Base-by-base conservation (phyloP, 2,329 filamentous ascomycete species). In the Colletotrichum cordylinicola region DNA sequence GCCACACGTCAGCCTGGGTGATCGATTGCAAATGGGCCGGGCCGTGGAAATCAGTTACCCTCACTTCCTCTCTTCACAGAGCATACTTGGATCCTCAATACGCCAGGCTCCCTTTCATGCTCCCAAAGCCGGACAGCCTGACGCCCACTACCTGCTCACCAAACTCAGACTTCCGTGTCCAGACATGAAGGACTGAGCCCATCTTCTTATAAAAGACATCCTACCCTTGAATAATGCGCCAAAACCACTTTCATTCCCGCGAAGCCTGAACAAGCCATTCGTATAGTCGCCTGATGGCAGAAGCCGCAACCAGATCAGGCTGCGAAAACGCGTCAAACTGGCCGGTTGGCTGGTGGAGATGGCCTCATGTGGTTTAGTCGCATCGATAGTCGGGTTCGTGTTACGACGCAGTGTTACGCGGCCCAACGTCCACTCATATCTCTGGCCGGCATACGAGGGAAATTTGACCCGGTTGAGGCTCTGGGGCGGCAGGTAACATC, bases 191-290 rank as follows among this genome's bases (percentile, higher is more conserved):
- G 18, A 18, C 2, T n/a, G 18, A 9, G 18, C 9, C 5, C 10
- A 21, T 0, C 6, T 3, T 21, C 21, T 21, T 12, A n/a, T 4
- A 2, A 21, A 48, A 7, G 43, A 10, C 43, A 13, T 10, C 1
- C 3, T 3, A 3, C 5, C 6, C 3, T 6, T 21, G 43, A 5
- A 7, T n/a, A 21, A 21, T 6, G 18, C 43, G 16, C 18, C 1
- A 1, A 21, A 21, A 2, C 6, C 0, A 1, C 10, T 21, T 21
- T 48, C 0, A 12, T 48, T n/a, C 43, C 43, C 10, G 9, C 0
- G 0, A 48, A 12, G 5, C 18, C 43, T 21, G 43, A 13, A 27
- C 3, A 4, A 48, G 10, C 18, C 10, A 48, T 48, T 1, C 2
- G 18, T 4, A n/a, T 12, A n/a, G 5, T n/a, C 18, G 18, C 3